These are phyloP conservation scores for Prunus davidiana DNA, from an alignment of 306 rosid genomes.

Conservation along the genomic window DNA sequence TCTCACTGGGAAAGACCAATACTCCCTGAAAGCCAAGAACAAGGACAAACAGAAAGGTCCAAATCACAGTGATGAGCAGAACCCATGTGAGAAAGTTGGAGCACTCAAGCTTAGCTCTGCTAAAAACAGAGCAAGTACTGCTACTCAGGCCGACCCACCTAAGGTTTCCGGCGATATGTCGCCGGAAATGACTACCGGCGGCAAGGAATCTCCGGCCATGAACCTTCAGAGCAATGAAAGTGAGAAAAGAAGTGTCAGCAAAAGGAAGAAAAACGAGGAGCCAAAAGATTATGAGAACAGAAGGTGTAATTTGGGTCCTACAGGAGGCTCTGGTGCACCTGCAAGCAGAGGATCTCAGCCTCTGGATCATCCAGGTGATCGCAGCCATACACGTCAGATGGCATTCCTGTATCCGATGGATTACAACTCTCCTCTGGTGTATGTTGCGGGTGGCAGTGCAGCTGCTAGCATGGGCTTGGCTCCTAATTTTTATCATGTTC, in stretches of 20 bases:
- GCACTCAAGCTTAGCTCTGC: slow-evolving; percentile 19
- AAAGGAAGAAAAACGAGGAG: slow-evolving; percentile 54
- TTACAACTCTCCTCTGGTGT: slow-evolving; percentile 31
- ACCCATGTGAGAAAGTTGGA: slow-evolving; percentile 18
- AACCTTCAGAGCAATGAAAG: slow-evolving; percentile 15
- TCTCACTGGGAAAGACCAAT: slow-evolving; percentile 33
- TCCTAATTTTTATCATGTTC: slow-evolving; percentile 31
- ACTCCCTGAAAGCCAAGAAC: slow-evolving; percentile 32
- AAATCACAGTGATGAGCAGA: slow-evolving; percentile 10
- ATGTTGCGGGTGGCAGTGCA: slow-evolving; percentile 28
- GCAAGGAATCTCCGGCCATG: slow-evolving; percentile 10
- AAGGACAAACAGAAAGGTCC: slow-evolving; percentile 28
- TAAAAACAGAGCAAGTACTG: slow-evolving; percentile 26
- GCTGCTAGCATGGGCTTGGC: slow-evolving; percentile 29
- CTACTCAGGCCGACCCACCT: background rate
- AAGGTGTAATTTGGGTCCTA: background rate
- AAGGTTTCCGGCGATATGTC: slow-evolving; percentile 7
- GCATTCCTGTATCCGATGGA: slow-evolving; percentile 10
- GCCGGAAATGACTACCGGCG: slow-evolving; percentile 26
- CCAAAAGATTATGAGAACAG: slow-evolving; percentile 17
- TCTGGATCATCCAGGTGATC: slow-evolving; percentile 34
- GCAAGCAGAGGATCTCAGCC: slow-evolving; percentile 41
- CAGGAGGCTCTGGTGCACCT: slow-evolving; percentile 21
- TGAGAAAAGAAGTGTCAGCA: slow-evolving; percentile 30
- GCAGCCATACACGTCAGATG: slow-evolving; percentile 41